Conservation (phyloP, 176 grass and related monocot species). For the Cenchrus fungigraminus region DNA sequence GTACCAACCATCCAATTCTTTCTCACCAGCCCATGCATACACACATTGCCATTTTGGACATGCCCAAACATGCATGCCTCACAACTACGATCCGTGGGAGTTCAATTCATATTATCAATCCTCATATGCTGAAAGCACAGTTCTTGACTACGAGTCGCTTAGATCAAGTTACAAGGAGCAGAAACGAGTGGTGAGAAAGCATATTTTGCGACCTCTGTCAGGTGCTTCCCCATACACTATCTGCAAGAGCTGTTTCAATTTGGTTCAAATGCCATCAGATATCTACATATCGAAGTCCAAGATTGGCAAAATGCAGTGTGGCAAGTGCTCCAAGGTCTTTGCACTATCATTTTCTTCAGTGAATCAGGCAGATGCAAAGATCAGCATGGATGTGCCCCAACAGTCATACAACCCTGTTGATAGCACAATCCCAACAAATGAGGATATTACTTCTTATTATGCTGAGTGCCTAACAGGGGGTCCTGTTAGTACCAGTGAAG, state of each 20-base stretch:
- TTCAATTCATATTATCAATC: conserved; percentile 55
- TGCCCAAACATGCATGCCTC: conserved; percentile 12
- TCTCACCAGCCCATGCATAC: conserved; percentile 51
- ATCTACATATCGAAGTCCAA: conserved; percentile 70
- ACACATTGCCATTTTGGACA: conserved; percentile 45
- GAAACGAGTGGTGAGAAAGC: conserved; percentile 53
- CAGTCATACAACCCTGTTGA: neutral
- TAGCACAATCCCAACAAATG: conserved; percentile 16
- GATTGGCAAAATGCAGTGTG: conserved; percentile 70
- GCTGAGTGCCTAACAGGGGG: conserved; percentile 22
- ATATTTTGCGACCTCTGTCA: conserved; percentile 73
- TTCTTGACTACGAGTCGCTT: conserved; percentile 51
- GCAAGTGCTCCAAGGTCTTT: conserved; percentile 71
- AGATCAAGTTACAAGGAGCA: conserved; percentile 53
- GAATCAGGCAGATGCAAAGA: neutral
- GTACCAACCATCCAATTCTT: conserved; percentile 41
- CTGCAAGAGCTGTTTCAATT: conserved; percentile 71
- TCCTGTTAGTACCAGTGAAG: conserved; percentile 46
- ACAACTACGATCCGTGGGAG: conserved; percentile 39
- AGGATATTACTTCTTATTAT: conserved; percentile 40
- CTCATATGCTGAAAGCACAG: conserved; percentile 59
- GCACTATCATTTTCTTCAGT: conserved; percentile 62
- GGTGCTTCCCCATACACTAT: conserved; percentile 77
- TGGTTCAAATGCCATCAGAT: conserved; percentile 84
- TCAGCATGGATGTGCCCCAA: conserved; percentile 21